Percentiles rank a stretch among this genome's conserved stretches.
These are phyloP conservation scores for Trichoderma afroharzianum DNA, from an alignment of 2,329 filamentous ascomycete genomes.

Conservation along the genomic window DNA sequence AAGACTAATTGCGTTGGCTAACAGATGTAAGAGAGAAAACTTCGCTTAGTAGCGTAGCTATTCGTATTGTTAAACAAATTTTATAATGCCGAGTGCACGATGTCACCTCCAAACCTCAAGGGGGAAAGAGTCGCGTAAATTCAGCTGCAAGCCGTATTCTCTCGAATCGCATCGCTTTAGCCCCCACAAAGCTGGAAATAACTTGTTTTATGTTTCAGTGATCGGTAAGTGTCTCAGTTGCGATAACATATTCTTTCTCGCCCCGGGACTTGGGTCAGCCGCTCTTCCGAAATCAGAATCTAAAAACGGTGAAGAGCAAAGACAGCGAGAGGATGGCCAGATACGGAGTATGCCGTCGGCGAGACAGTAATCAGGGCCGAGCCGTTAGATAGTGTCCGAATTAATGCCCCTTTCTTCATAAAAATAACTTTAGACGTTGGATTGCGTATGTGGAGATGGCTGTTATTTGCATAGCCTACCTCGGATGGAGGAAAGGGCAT, in stretches of 20 bases:
- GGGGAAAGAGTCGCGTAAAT: neutral
- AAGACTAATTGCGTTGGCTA: neutral
- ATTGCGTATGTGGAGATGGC: neutral
- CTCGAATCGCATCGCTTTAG: neutral
- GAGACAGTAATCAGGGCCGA: neutral
- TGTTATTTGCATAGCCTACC: neutral
- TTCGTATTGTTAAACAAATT: slow-evolving; percentile 7
- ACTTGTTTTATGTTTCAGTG: neutral
- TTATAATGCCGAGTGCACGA: neutral
- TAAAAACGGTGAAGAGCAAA: neutral
- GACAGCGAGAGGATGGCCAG: neutral
- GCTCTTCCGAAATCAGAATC: neutral
- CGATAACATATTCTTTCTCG: neutral
- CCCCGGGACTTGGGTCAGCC: neutral
- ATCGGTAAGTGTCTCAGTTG: neutral
- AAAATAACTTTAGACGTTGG: no score
- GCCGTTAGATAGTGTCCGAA: neutral
- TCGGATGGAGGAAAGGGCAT: neutral
- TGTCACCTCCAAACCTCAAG: neutral
- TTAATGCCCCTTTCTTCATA: neutral
- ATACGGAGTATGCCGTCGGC: neutral
- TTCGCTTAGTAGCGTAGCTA: neutral
- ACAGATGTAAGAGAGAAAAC: neutral
- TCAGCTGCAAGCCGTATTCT: neutral
- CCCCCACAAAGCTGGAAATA: neutral